These are phyloP conservation scores for Penicillium sp. DNA, from an alignment of 2,329 filamentous ascomycete species.

Conservation along the genomic window DNA sequence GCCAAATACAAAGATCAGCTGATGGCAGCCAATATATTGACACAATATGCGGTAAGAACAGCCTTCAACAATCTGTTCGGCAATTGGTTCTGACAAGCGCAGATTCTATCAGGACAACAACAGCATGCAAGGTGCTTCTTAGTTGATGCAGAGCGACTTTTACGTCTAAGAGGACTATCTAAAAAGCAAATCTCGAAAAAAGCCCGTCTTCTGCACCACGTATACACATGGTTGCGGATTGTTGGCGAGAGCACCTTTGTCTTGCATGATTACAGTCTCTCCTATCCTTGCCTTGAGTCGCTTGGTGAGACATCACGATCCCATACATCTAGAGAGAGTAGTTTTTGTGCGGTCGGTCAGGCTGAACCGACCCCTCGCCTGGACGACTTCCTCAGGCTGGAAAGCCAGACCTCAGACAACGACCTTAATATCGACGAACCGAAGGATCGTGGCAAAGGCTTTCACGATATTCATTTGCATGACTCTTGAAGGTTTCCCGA, in stretches of 20 bases:
- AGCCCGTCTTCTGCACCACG: constrained; percentile 40
- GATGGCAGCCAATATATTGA: constrained; percentile 35
- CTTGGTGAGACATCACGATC: constrained; percentile 9
- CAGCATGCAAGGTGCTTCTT: constrained; percentile 36
- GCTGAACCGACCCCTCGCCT: constrained; percentile 29
- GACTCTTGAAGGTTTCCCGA: constrained; percentile 33
- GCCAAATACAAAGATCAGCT: constrained; percentile 42
- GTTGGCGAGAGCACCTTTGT: constrained; percentile 38
- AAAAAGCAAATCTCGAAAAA: constrained; percentile 38
- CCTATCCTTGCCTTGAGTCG: constrained; percentile 21
- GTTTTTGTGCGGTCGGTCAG: not conserved
- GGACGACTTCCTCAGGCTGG: constrained; percentile 42
- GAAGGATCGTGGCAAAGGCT: constrained; percentile 32
- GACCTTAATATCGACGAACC: constrained; percentile 41
- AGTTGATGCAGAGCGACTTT: constrained; percentile 38
- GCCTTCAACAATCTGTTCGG: not conserved
- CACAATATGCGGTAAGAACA: constrained; percentile 32
- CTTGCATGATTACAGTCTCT: constrained; percentile 28
- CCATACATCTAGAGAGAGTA: constrained; percentile 3
- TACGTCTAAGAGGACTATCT: constrained; percentile 36
- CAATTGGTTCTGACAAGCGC: not conserved
- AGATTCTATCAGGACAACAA: constrained; percentile 31
- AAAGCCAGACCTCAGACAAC: constrained; percentile 33
- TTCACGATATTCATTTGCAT: constrained; percentile 43
- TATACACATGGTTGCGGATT: constrained; percentile 40